Evolutionary conservation across 768 basidiomycete genomes (phyloP).

Genomic region (Krasilnikovozyma curviuscula): DNA sequence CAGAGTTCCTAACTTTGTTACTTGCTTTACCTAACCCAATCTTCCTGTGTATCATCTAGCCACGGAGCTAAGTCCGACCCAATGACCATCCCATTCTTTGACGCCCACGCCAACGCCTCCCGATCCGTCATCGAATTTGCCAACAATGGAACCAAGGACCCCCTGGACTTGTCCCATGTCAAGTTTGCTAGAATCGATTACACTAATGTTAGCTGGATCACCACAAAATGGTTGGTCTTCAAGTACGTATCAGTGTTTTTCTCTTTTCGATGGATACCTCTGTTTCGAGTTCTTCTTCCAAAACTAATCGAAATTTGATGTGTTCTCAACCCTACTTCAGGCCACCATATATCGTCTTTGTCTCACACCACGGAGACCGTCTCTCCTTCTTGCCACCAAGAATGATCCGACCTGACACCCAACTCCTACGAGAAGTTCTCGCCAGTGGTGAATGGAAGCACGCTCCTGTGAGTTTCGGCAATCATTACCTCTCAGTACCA

Average conservation of each 20-base stretch:
- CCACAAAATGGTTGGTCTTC: constrained; percentile 8
- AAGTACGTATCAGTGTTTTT: constrained; percentile 4
- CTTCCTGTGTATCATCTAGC: not conserved
- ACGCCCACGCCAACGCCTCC: constrained; percentile 2
- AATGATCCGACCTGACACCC: constrained; percentile 1
- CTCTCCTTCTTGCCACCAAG: constrained; percentile 10
- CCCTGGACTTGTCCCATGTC: constrained; percentile 8
- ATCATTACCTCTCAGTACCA: not conserved
- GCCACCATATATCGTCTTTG: constrained; percentile 12
- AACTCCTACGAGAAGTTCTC: constrained; percentile 3
- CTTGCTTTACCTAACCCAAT: not conserved
- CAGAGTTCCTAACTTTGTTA: not conserved
- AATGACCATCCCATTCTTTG: constrained; percentile 1
- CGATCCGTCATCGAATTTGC: not conserved
- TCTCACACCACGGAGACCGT: constrained; percentile 3
- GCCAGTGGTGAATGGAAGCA: constrained; percentile 5
- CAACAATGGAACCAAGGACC: not conserved
- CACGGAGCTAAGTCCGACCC: constrained; percentile 9
- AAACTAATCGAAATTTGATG: too few relatives aligned
- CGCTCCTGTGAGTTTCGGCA: not conserved
- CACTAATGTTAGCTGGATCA: constrained; percentile 4
- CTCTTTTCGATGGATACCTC: not conserved
- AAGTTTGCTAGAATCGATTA: constrained; percentile 7
- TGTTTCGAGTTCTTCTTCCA: not conserved
- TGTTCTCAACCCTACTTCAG: not conserved